Evolutionary conservation across 805 yeast species (phyloP).

Genomic region (Zygosaccharomyces gambellarensis): DNA sequence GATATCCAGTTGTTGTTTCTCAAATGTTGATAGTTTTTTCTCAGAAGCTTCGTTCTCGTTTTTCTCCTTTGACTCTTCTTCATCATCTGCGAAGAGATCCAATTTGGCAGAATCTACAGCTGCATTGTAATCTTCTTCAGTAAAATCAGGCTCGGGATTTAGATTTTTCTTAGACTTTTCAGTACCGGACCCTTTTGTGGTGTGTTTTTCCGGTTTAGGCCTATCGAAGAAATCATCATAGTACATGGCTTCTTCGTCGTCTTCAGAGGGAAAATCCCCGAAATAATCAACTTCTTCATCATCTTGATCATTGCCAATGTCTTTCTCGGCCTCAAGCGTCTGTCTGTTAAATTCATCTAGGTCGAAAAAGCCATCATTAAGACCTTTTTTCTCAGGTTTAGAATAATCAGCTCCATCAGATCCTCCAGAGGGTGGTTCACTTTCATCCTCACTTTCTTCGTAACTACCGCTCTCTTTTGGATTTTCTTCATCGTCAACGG

Average conservation of each 20-base stretch:
- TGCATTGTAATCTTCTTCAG: constrained; percentile 56
- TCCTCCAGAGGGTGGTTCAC: not conserved
- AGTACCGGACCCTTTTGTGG: not conserved
- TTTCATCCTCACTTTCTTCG: constrained; percentile 22
- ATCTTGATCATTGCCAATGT: constrained; percentile 40
- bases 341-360: constrained; percentile 79
- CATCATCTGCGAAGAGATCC: constrained; percentile 53
- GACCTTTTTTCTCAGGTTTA: constrained; percentile 51
- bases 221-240: constrained; percentile 64
- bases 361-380: constrained; percentile 80
- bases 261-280: constrained; percentile 47
- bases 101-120: constrained; percentile 58
- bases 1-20: constrained; percentile 73
- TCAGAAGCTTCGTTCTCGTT: constrained; percentile 27
- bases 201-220: constrained; percentile 19
- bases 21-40: constrained; percentile 59
- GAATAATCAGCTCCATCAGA: constrained; percentile 21
- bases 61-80: constrained; percentile 25
- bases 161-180: constrained; percentile 9
- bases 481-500: constrained; percentile 27
- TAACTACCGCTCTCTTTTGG: constrained; percentile 31
- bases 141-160: constrained; percentile 40
- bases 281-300: constrained; percentile 47
- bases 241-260: constrained; percentile 51
- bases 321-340: constrained; percentile 57